Conservation (phyloP, 306 rosid species). For the Castanea crenata region DNA sequence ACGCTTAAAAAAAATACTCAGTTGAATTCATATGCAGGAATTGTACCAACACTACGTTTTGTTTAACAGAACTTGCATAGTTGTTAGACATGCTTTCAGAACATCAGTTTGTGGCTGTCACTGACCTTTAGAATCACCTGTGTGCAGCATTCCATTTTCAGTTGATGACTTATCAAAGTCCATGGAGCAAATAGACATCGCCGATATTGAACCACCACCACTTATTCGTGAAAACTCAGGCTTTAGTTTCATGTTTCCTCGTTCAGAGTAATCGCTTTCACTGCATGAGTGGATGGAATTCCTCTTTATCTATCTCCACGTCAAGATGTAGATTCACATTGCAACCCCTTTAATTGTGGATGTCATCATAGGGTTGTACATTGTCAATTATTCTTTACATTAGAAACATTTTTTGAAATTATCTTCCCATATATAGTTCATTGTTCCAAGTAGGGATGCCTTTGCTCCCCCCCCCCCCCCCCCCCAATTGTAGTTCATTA, state of each 20-base stretch:
- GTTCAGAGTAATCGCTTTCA: conserved; percentile 33
- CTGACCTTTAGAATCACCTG: conserved; percentile 15
- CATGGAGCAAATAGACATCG: conserved; percentile 46
- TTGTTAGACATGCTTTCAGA: neutral
- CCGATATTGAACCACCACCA: conserved; percentile 52
- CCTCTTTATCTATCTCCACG: conserved; percentile 10
- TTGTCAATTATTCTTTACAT: conserved; percentile 24
- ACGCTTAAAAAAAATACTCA: too few relatives aligned
- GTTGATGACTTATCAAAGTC: conserved; percentile 66
- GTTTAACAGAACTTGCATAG: too few relatives aligned
- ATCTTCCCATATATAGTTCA: conserved; percentile 10
- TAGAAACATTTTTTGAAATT: conserved; percentile 22
- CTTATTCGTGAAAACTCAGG: conserved; percentile 51
- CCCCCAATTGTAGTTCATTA: neutral
- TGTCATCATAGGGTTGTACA: conserved; percentile 24
- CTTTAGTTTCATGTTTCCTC: conserved; percentile 60
- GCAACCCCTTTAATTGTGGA: neutral
- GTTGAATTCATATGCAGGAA: too few relatives aligned
- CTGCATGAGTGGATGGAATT: conserved; percentile 18
- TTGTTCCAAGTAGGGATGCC: conserved; percentile 15
- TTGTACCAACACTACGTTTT: too few relatives aligned
- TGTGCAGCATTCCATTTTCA: conserved; percentile 60
- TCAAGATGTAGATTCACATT: conserved; percentile 14
- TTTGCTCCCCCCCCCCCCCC: neutral
- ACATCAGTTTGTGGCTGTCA: neutral